Percentiles rank a stretch among this genome's conserved stretches.
Evolutionary conservation across 208 protist genomes (phyloP).

Genomic region (Acanthamoeba sp.): DNA sequence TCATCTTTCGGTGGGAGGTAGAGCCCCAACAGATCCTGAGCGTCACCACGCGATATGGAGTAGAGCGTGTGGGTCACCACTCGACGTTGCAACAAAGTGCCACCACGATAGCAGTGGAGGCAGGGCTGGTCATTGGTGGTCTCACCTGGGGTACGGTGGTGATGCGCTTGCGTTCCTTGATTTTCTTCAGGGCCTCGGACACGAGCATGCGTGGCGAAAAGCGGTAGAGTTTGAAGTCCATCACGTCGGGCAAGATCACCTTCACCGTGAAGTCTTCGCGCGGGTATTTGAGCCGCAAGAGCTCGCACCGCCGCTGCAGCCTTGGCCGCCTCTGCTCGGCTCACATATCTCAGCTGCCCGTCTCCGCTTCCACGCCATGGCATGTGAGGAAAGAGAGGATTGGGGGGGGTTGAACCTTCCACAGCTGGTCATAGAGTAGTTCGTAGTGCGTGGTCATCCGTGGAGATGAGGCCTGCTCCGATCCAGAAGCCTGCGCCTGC

Average conservation of each 20-base stretch:
- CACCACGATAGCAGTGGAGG: too few species aligned
- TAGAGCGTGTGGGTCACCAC: too few species aligned
- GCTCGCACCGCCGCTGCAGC: constrained; percentile 41
- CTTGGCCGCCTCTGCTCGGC: background rate
- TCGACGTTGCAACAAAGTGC: too few species aligned
- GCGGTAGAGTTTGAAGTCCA: constrained; percentile 8
- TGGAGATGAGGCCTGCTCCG: background rate
- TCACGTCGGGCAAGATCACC: constrained; percentile 40
- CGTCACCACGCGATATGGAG: too few species aligned
- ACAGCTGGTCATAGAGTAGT: constrained; percentile 7
- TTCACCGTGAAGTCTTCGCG: constrained; percentile 2
- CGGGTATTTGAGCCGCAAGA: constrained; percentile 49
- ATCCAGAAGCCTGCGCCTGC: background rate
- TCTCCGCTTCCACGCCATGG: background rate
- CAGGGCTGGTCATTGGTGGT: background rate
- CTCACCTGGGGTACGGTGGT: background rate
- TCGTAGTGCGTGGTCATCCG: background rate
- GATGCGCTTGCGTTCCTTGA: constrained; percentile 63
- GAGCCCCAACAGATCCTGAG: background rate
- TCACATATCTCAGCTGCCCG: background rate
- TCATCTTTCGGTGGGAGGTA: constrained; percentile 18
- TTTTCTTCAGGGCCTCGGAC: constrained; percentile 15
- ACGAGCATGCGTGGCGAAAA: constrained; percentile 56
- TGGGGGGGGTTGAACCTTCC: background rate
- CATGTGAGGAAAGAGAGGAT: background rate